Percentiles rank a stretch among this genome's conserved stretches.
Conservation (phyloP, 2,329 filamentous ascomycete species). For the Penicillium verrucosum region DNA sequence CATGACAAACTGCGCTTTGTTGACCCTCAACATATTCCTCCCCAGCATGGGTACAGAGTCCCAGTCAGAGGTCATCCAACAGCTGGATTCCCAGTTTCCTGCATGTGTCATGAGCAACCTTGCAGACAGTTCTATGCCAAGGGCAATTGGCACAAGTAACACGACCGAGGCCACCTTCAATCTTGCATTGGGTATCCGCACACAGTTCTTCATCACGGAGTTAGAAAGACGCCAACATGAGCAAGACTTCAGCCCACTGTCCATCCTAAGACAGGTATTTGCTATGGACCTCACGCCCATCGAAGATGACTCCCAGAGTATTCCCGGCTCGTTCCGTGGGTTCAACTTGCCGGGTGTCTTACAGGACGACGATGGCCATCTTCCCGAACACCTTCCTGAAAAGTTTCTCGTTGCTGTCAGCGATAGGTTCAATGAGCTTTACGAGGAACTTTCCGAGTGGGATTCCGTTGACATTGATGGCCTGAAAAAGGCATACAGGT, state of each 20-base stretch:
- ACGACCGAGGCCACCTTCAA: constrained; percentile 46
- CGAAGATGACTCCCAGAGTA: constrained; percentile 14
- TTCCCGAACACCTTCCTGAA: constrained; percentile 39
- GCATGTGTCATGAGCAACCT: constrained; percentile 35
- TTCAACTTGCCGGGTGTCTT: constrained; percentile 31
- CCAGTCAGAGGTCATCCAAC: constrained; percentile 22
- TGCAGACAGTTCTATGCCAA: constrained; percentile 8
- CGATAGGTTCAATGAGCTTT: constrained; percentile 40
- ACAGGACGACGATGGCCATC: constrained; percentile 36
- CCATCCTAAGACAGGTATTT: constrained; percentile 44
- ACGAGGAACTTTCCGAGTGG: constrained; percentile 38
- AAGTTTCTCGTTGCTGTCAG: constrained; percentile 35
- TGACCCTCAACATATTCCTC: constrained; percentile 42
- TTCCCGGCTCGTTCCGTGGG: constrained; percentile 21
- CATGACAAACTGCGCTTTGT: constrained; percentile 42
- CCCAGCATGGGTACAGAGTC: constrained; percentile 22
- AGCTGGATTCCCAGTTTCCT: constrained; percentile 36
- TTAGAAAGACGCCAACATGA: constrained; percentile 35
- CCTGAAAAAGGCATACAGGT: constrained; percentile 49
- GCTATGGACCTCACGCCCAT: constrained; percentile 24
- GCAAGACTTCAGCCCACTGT: constrained; percentile 39
- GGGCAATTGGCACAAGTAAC: constrained; percentile 37
- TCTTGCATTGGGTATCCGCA: constrained; percentile 53
- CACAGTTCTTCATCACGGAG: constrained; percentile 51
- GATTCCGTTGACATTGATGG: constrained; percentile 41